A percentile compares a stretch with the other conserved stretches of the same genome.
phyloP scores from a whole-genome alignment of 805 yeast genomes.

The Wickerhamomyces sydowiorum region DNA sequence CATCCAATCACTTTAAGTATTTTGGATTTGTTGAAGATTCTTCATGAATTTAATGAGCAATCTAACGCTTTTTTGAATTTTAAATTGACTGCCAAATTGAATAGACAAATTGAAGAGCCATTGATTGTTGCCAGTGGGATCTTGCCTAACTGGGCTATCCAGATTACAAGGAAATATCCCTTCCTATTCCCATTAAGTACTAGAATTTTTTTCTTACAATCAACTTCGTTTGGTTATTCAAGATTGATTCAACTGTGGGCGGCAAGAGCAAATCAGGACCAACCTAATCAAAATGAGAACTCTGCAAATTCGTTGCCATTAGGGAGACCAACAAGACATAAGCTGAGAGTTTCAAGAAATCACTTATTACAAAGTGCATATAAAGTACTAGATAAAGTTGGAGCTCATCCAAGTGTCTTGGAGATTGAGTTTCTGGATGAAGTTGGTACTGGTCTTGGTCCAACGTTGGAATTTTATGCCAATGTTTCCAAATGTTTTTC shows the following conservation, averaged over 20 bases:
- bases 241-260: conserved; percentile 79
- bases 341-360: conserved; percentile 69
- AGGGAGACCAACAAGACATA: conserved; percentile 76
- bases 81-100: conserved; percentile 79
- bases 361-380: conserved; percentile 70
- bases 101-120: conserved; percentile 86
- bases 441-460: conserved; percentile 95
- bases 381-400: conserved; percentile 71
- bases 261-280: conserved; percentile 36
- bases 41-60: conserved; percentile 28
- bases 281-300: conserved; percentile 27
- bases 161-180: conserved; percentile 67
- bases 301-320: conserved; percentile 34
- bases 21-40: conserved; percentile 41
- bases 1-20: conserved; percentile 30
- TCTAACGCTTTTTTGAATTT: conserved; percentile 54
- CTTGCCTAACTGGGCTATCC: conserved; percentile 79
- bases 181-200: conserved; percentile 83
- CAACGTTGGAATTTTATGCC: conserved; percentile 90
- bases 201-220: conserved; percentile 69
- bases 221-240: conserved; percentile 89
- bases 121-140: conserved; percentile 81
- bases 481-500: conserved; percentile 72
- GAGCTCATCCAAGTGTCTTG: conserved; percentile 70
- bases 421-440: conserved; percentile 89